Evolutionary conservation across 2,329 filamentous ascomycete genomes (phyloP).

Genomic region (Dactylonectria estremocensis): DNA sequence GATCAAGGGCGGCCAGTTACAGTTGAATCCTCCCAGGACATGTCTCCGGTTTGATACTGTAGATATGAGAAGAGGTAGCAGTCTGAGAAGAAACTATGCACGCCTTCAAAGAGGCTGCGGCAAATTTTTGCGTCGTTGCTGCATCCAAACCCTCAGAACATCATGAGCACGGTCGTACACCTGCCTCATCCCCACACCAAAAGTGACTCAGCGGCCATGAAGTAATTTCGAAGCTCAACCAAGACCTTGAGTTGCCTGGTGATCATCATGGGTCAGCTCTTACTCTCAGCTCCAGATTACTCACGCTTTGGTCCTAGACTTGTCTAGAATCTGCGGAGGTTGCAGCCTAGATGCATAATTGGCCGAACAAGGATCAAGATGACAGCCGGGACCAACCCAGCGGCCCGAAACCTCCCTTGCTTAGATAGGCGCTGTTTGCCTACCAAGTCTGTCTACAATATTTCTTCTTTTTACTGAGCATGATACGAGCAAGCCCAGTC

Average conservation of each 20-base stretch:
- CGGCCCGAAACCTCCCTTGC: not conserved
- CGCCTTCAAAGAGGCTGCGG: too few relatives aligned
- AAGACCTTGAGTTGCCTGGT: not conserved
- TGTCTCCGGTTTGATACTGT: not conserved
- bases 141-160: not conserved
- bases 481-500: not conserved
- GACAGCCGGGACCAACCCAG: not conserved
- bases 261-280: not conserved
- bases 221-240: not conserved
- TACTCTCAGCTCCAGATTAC: not conserved
- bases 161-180: not conserved
- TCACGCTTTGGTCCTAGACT: not conserved
- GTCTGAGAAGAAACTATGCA: conserved; percentile 5
- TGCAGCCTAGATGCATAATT: too few relatives aligned
- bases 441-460: not conserved
- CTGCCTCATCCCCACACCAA: not conserved
- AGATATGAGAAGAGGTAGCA: conserved; percentile 11
- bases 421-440: not conserved
- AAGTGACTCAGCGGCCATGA: conserved; percentile 3
- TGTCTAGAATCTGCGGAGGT: not conserved
- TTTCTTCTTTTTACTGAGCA: not conserved
- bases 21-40: conserved; percentile 12
- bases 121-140: not conserved
- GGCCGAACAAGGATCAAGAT: not conserved
- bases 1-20: not conserved